Evolutionary conservation across 106 monocot genomes (phyloP), one percentile per base, ranked within the genome.

Genomic region (Allium sativum): DNA sequence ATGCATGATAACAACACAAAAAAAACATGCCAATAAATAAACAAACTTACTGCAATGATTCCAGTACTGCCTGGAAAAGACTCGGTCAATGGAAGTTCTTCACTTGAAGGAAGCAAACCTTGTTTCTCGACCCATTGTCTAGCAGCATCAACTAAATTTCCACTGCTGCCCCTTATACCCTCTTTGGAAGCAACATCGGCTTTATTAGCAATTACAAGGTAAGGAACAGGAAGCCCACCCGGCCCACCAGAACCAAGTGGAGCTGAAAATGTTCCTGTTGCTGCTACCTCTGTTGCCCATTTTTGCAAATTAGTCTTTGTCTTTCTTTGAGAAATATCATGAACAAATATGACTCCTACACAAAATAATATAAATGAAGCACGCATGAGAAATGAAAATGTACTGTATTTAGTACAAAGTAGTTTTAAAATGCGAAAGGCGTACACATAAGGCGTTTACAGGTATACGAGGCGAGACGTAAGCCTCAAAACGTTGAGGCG

Each of bases 81-180:
- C 59, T 84, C 89, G 48, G 70, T 78, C 47, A 94, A 72, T 51
- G 94, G 94, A 71, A 94, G 79, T 65, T 89, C 89, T 75, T 89
- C 89, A 56, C 80, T 83, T 21, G 94, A 72, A 53, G 89, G 77
- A 59, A 94, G 89, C 43, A 94, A 68, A 61, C 89, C 94, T 45
- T 94, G 85, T 65, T 90, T 94, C 71, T 94, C 94, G 62, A 94
- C 94, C 94, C 94, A 94, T 18, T 86, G 86, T 46, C 94, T 77
- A 70, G 94, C 94, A 74, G 69, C 83, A 81, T 94, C 94, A 52
- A 94, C 94, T 62, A 94, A 89, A 79, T 94, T 94, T 18, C 94
- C 94, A 75, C 94, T 94, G 74, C 94, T 94, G 47, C 78, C 80
- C 56, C 81, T 76, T 45, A 47, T 70, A 17, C 81, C 81, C n/a